Percentiles rank a stretch among this genome's conserved stretches.
Evolutionary conservation across 768 basidiomycete genomes (phyloP).

Genomic region (Candolleomyces eurysporus): DNA sequence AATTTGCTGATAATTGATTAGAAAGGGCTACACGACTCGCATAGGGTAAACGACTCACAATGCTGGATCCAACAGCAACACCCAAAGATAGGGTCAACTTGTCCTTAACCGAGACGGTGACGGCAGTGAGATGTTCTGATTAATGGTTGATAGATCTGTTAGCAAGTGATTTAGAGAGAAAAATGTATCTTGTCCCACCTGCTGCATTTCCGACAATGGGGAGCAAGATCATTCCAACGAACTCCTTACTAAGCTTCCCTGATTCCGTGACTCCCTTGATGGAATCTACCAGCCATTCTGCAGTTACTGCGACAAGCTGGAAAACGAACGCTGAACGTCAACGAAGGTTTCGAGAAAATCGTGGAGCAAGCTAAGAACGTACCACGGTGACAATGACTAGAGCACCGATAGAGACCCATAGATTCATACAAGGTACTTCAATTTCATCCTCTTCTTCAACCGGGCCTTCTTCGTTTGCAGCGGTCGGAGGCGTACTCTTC

Average conservation of each 20-base stretch:
- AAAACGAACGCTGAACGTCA: conserved; percentile 20
- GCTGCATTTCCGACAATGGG: conserved; percentile 93
- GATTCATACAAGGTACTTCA: conserved; percentile 54
- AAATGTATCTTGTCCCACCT: conserved; percentile 32
- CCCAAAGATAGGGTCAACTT: conserved; percentile 85
- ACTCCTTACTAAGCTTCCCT: conserved; percentile 68
- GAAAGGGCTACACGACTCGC: conserved; percentile 1
- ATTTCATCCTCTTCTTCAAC: conserved; percentile 35
- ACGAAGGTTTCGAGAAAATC: conserved; percentile 11
- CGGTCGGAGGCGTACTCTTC: background rate
- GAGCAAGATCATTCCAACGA: conserved; percentile 80
- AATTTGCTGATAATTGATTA: conserved; percentile 56
- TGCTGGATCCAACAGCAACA: conserved; percentile 86
- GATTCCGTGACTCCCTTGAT: conserved; percentile 67
- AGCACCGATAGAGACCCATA: conserved; percentile 51
- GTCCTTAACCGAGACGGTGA: conserved; percentile 87
- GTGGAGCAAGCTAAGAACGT: conserved; percentile 28
- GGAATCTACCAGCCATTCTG: conserved; percentile 76
- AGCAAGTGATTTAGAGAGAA: conserved; percentile 3
- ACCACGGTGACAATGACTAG: conserved; percentile 65
- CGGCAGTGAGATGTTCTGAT: conserved; percentile 84
- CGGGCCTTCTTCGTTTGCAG: background rate
- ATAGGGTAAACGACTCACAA: conserved; percentile 44
- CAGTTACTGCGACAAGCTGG: conserved; percentile 60
- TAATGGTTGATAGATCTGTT: background rate